These are phyloP conservation scores for Amanita polypyramis DNA, from an alignment of 768 basidiomycete genomes.

Conservation along the genomic window DNA sequence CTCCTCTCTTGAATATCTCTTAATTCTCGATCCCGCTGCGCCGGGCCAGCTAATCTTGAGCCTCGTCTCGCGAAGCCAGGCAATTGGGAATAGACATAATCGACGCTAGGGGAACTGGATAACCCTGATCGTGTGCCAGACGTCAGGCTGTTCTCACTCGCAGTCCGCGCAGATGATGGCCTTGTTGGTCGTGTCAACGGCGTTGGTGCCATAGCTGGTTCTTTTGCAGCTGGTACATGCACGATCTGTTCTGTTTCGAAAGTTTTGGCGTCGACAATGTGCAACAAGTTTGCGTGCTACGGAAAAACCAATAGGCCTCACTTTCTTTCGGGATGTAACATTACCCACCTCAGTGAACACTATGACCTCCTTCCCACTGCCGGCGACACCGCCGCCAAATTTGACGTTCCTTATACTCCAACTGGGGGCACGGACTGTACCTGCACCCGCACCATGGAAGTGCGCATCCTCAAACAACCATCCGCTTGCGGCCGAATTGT, in stretches of 20 bases:
- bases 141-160: constrained; percentile 8
- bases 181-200: constrained; percentile 6
- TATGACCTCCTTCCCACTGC: constrained; percentile 62
- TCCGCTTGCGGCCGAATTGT: constrained; percentile 3
- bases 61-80: constrained; percentile 5
- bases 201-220: constrained; percentile 6
- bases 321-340: neutral
- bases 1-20: constrained; percentile 5
- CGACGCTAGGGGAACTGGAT: neutral
- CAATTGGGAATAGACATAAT: constrained; percentile 8
- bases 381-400: constrained; percentile 53
- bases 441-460: constrained; percentile 54
- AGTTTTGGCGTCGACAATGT: constrained; percentile 79
- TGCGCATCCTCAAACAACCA: constrained; percentile 42
- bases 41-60: constrained; percentile 3
- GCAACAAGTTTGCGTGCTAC: constrained; percentile 74
- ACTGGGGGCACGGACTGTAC: constrained; percentile 50
- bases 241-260: constrained; percentile 71
- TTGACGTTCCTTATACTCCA: constrained; percentile 85
- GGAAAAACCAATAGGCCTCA: neutral
- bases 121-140: constrained; percentile 2
- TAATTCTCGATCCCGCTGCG: constrained; percentile 7
- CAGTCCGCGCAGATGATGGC: constrained; percentile 3
- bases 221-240: constrained; percentile 36
- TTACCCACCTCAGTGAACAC: constrained; percentile 77